Evolutionary conservation across 345 rosid species (phyloP).

Genomic region (Citrus mangshanensis): DNA sequence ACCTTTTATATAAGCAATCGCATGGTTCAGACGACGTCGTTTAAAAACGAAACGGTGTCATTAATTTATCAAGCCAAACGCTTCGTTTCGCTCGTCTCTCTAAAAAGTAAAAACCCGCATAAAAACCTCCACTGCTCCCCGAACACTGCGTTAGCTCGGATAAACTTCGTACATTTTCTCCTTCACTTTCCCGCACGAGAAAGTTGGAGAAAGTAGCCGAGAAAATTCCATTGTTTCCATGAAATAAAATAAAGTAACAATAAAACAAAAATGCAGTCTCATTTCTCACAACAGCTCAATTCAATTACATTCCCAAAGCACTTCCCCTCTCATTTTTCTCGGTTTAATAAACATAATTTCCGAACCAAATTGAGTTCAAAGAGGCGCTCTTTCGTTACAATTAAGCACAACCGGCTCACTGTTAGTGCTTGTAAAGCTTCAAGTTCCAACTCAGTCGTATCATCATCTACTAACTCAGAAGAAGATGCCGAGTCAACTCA

Average conservation of each 20-base stretch:
- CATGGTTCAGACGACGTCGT: no score
- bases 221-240: slow-evolving; percentile 6
- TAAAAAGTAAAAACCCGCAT: not conserved
- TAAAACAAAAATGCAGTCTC: slow-evolving; percentile 36
- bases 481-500: slow-evolving; percentile 53
- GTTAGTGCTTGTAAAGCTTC: slow-evolving; percentile 29
- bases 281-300: slow-evolving; percentile 36
- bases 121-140: not conserved
- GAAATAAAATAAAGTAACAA: not conserved
- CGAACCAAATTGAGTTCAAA: slow-evolving; percentile 21
- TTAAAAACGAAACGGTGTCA: not conserved
- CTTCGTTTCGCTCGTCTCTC: not conserved
- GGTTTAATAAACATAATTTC: slow-evolving; percentile 9
- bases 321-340: slow-evolving; percentile 1
- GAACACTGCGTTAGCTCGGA: not conserved
- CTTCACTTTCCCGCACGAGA: slow-evolving; percentile 20
- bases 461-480: slow-evolving; percentile 21
- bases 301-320: slow-evolving; percentile 30
- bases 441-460: slow-evolving; percentile 32
- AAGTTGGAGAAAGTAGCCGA: slow-evolving; percentile 7
- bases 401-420: slow-evolving; percentile 12
- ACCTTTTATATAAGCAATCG: no score
- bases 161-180: not conserved
- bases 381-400: slow-evolving; percentile 9
- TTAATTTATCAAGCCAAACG: not conserved